Evolutionary conservation across 768 basidiomycete genomes (phyloP).

Genomic region (Lactarius tabidus): DNA sequence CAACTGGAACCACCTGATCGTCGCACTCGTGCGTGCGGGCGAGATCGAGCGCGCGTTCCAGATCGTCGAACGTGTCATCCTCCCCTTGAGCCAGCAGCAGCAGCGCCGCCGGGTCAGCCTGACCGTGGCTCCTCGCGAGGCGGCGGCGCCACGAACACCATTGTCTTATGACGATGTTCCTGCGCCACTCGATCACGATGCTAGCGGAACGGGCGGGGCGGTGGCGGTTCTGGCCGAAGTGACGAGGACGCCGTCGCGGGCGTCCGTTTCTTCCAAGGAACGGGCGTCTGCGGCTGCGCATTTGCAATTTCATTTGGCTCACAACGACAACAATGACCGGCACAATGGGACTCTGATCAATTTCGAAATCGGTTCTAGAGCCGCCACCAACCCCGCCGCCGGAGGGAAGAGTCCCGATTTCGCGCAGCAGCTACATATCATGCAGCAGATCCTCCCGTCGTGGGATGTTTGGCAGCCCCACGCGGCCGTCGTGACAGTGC

Average conservation of each 20-base stretch:
- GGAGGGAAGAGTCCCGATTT: conserved; percentile 42
- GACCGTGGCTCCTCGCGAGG: conserved; percentile 21
- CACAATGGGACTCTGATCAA: no score
- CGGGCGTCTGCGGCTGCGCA: conserved; percentile 1
- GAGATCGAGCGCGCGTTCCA: conserved; percentile 82
- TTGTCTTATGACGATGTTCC: conserved; percentile 28
- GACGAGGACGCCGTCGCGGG: neutral
- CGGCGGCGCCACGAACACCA: conserved; percentile 27
- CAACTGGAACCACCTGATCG: conserved; percentile 86
- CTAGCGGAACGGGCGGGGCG: conserved; percentile 23
- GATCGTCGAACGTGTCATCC: conserved; percentile 70
- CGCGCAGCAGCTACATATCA: conserved; percentile 53
- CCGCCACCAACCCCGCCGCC: conserved; percentile 8
- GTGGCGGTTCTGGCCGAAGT: conserved; percentile 12
- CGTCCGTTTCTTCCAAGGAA: conserved; percentile 3
- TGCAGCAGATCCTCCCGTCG: conserved; percentile 58
- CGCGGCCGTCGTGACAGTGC: conserved; percentile 41
- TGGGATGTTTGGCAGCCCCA: conserved; percentile 71
- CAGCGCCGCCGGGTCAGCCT: conserved; percentile 27
- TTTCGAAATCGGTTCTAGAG: neutral
- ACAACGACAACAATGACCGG: no score
- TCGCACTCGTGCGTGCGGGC: conserved; percentile 74
- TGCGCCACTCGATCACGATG: conserved; percentile 1
- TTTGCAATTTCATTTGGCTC: conserved; percentile 6
- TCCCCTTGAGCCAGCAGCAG: conserved; percentile 44